These are phyloP conservation scores for Pythium grandisporangium DNA, from an alignment of 352 stramenopile genomes.

Conservation along the genomic window DNA sequence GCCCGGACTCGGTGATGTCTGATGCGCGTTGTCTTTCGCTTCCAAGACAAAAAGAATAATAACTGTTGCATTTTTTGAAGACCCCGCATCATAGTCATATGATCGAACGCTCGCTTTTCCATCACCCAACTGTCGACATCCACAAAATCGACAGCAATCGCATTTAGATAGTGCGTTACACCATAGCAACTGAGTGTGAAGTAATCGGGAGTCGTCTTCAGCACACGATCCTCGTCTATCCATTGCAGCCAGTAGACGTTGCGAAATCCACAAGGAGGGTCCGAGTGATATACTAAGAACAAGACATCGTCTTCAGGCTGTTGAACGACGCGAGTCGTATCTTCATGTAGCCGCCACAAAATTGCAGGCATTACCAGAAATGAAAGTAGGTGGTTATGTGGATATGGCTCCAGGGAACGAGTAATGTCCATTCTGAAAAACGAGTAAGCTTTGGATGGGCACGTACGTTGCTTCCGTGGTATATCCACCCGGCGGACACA, in stretches of 20 bases:
- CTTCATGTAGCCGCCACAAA: too few species aligned
- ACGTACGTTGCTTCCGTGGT: neutral
- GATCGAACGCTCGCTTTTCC: slow-evolving; percentile 63
- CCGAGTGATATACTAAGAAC: slow-evolving; percentile 28
- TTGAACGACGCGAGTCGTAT: too few species aligned
- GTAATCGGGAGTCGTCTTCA: slow-evolving; percentile 26
- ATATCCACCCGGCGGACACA: slow-evolving; percentile 17
- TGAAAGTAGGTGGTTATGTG: too few species aligned
- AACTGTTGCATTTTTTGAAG: slow-evolving; percentile 57
- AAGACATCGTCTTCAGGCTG: slow-evolving; percentile 50
- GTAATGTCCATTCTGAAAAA: too few species aligned
- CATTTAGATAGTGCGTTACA: slow-evolving; percentile 38
- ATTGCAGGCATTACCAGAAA: too few species aligned
- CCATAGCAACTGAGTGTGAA: slow-evolving; percentile 49
- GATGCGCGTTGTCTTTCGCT: slow-evolving; percentile 33
- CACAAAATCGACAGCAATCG: slow-evolving; percentile 36
- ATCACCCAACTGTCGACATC: slow-evolving; percentile 43
- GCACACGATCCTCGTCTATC: slow-evolving; percentile 19
- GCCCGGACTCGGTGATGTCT: slow-evolving; percentile 27
- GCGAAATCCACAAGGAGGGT: slow-evolving; percentile 43
- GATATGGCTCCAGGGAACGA: too few species aligned
- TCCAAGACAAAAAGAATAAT: slow-evolving; percentile 73
- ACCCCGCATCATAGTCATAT: slow-evolving; percentile 56
- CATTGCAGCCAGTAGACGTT: slow-evolving; percentile 64
- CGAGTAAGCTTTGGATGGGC: too few species aligned